Conservation (phyloP, 768 basidiomycete species). For the Leccinum truebloodii region DNA sequence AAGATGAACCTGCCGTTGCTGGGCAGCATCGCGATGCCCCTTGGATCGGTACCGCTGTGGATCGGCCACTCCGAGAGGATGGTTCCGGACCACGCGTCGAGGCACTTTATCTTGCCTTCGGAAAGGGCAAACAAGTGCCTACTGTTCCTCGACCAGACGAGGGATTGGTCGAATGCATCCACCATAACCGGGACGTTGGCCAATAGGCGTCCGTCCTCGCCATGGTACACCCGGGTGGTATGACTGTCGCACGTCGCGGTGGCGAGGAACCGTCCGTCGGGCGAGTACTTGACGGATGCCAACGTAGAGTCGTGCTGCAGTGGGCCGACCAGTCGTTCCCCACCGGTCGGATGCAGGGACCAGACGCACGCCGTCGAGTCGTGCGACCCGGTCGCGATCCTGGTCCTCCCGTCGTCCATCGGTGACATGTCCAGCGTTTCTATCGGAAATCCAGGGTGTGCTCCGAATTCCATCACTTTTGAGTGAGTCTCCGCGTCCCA, state of each 20-base stretch:
- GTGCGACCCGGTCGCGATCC: slow-evolving; percentile 10
- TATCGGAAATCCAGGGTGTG: not conserved
- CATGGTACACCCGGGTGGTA: slow-evolving; percentile 8
- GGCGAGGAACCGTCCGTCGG: slow-evolving; percentile 8
- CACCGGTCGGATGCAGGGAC: not conserved
- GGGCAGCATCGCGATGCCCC: slow-evolving; percentile 1
- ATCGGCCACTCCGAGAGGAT: slow-evolving; percentile 8
- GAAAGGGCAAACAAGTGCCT: slow-evolving; percentile 11
- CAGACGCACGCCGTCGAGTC: slow-evolving; percentile 9
- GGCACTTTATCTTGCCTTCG: slow-evolving; percentile 1
- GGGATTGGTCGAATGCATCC: slow-evolving; percentile 2
- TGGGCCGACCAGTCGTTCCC: slow-evolving; percentile 4
- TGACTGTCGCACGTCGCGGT: slow-evolving; percentile 1
- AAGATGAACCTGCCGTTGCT: slow-evolving; percentile 13
- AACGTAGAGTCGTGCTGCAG: slow-evolving; percentile 1
- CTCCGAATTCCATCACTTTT: not conserved
- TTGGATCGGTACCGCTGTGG: not conserved
- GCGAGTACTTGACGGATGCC: slow-evolving; percentile 16
- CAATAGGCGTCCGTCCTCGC: not conserved
- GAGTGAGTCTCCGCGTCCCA: slow-evolving; percentile 6
- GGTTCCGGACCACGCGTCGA: not conserved
- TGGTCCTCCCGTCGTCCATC: slow-evolving; percentile 7
- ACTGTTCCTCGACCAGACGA: slow-evolving; percentile 8
- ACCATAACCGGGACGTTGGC: slow-evolving; percentile 4
- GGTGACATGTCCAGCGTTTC: slow-evolving; percentile 13